Evolutionary conservation across 2,329 filamentous ascomycete genomes (phyloP).

Genomic region (Talaromyces sp.): DNA sequence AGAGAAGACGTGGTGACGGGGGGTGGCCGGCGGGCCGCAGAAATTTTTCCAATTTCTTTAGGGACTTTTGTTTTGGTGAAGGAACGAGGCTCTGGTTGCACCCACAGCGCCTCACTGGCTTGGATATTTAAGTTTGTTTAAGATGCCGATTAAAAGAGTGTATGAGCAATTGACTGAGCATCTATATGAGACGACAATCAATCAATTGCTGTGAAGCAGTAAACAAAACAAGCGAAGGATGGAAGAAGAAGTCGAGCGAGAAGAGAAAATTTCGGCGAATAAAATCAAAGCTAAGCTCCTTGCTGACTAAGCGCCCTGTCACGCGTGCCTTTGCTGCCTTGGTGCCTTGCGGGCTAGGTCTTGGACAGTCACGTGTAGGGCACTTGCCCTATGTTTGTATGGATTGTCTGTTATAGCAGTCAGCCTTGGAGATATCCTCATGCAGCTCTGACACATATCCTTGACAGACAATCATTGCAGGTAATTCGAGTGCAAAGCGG

Average conservation of each 20-base stretch:
- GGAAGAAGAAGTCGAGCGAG: not conserved
- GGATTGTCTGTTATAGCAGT: no score
- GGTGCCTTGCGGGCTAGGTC: not conserved
- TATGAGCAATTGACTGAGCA: not conserved
- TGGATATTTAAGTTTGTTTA: not conserved
- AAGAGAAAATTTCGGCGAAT: slow-evolving; percentile 8
- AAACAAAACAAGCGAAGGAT: not conserved
- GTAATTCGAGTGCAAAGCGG: not conserved
- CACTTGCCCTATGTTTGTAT: not conserved
- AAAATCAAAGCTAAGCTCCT: not conserved
- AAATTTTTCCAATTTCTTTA: slow-evolving; percentile 7
- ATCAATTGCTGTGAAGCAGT: not conserved
- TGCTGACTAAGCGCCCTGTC: not conserved
- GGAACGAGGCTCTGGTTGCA: slow-evolving; percentile 2
- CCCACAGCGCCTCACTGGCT: not conserved
- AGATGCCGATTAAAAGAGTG: slow-evolving; percentile 1
- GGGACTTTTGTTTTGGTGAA: slow-evolving; percentile 1
- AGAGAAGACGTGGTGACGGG: slow-evolving; percentile 29
- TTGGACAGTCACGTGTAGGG: not conserved
- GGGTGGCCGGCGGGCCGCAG: slow-evolving; percentile 22
- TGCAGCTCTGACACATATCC: not conserved
- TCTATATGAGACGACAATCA: not conserved
- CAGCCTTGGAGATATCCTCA: not conserved
- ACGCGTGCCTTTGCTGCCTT: not conserved
- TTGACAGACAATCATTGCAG: not conserved